These are phyloP conservation scores for Pythium biforme DNA, from an alignment of 352 stramenopile genomes.

Conservation along the genomic window DNA sequence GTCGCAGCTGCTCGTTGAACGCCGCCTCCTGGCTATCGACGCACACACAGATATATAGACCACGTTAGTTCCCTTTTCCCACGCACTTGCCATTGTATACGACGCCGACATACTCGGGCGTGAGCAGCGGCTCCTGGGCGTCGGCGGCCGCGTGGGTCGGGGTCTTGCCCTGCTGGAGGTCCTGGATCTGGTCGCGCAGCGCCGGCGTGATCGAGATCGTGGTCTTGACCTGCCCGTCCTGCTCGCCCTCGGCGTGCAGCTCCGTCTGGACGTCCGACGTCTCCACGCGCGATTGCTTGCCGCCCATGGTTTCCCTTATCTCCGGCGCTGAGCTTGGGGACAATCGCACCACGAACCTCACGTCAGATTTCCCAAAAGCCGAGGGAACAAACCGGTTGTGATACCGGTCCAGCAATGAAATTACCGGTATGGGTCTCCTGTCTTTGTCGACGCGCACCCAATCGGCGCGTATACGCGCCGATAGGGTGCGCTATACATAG, in stretches of 20 bases:
- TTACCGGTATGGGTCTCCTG: not conserved
- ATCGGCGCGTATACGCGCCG: too few species aligned
- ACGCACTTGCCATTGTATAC: too few species aligned
- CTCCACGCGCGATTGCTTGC: constrained; percentile 77
- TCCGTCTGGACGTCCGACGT: constrained; percentile 55
- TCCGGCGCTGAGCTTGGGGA: too few species aligned
- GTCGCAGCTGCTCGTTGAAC: constrained; percentile 73
- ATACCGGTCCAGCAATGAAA: not conserved
- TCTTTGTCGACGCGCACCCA: not conserved
- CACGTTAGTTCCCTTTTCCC: too few species aligned
- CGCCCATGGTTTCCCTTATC: constrained; percentile 49
- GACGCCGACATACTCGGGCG: constrained; percentile 58
- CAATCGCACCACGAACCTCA: constrained; percentile 27
- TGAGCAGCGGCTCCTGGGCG: constrained; percentile 25
- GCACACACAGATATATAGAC: not conserved
- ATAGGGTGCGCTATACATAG: too few species aligned
- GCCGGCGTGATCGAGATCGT: constrained; percentile 69
- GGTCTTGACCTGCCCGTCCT: constrained; percentile 46
- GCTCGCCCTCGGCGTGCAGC: constrained; percentile 41
- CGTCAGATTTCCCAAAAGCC: constrained; percentile 30
- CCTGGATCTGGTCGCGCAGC: constrained; percentile 70
- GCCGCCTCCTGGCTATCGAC: constrained; percentile 45
- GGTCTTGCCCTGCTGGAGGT: constrained; percentile 30
- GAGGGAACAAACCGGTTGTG: constrained; percentile 5
- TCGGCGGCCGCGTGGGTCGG: constrained; percentile 11